Percentiles rank a stretch among this genome's conserved stretches.
phyloP scores from a whole-genome alignment of 1,139 yeast genomes.

The Starmera stellimalicola region DNA sequence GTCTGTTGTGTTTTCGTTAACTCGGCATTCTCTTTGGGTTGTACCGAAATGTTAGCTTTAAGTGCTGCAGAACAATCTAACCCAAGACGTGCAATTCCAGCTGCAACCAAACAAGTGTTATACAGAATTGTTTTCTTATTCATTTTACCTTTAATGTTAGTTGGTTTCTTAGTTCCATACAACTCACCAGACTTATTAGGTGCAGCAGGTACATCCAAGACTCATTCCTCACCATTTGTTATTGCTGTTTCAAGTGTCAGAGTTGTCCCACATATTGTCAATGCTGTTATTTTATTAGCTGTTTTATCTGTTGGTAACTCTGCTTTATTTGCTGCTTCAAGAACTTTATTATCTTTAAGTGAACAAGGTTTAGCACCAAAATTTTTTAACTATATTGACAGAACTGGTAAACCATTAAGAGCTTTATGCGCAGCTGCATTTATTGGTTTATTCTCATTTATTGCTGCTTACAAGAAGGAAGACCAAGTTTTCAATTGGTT shows the following conservation, averaged over 20 bases:
- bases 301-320: conserved; percentile 71
- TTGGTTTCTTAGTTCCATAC: conserved; percentile 66
- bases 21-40: conserved; percentile 84
- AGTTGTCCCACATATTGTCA: conserved; percentile 65
- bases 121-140: conserved; percentile 64
- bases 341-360: conserved; percentile 53
- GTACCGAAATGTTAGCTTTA: conserved; percentile 74
- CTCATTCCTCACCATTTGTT: conserved; percentile 66
- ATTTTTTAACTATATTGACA: conserved; percentile 42
- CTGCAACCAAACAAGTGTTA: conserved; percentile 67
- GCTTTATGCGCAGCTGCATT: conserved; percentile 34
- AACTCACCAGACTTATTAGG: conserved; percentile 39
- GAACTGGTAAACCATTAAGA: conserved; percentile 52
- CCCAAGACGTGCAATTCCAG: conserved; percentile 65
- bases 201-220: conserved; percentile 29
- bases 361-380: conserved; percentile 54
- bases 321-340: conserved; percentile 51
- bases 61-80: conserved; percentile 86
- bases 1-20: conserved; percentile 74
- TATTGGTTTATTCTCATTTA: conserved; percentile 40
- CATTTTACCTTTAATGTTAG: conserved; percentile 47
- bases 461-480: conserved; percentile 51
- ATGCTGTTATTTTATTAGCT: conserved; percentile 63
- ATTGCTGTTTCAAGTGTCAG: conserved; percentile 55
- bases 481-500: conserved; percentile 71